Evolutionary conservation across 345 rosid genomes (phyloP).

Genomic region (Salix viminalis): DNA sequence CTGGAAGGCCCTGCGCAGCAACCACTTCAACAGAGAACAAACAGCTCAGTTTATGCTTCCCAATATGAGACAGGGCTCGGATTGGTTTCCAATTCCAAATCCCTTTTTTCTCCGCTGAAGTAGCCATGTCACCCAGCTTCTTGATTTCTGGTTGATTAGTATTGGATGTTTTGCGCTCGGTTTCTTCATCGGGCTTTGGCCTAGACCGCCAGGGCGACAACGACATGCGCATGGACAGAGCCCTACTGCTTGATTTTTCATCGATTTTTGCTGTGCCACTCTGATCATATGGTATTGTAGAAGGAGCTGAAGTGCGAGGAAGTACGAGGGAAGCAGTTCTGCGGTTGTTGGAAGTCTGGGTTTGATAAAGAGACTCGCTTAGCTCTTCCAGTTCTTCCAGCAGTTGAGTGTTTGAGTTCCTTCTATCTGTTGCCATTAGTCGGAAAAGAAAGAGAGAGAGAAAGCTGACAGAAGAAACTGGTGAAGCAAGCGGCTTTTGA

Average conservation of each 20-base stretch:
- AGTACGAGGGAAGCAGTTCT: conserved; percentile 84
- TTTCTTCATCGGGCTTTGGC: conserved; percentile 56
- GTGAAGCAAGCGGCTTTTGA: background rate
- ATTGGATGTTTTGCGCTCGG: background rate
- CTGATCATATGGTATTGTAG: conserved; percentile 35
- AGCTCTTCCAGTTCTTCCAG: conserved; percentile 79
- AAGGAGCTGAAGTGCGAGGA: conserved; percentile 60
- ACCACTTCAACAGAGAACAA: conserved; percentile 85
- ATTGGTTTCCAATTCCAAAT: conserved; percentile 95
- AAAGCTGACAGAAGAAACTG: background rate
- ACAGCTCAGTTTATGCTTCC: conserved; percentile 86
- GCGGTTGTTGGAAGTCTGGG: conserved; percentile 40
- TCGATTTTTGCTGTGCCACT: conserved; percentile 18
- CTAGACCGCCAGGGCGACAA: conserved; percentile 88
- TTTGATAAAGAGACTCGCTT: conserved; percentile 75
- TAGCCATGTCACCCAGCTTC: conserved; percentile 32
- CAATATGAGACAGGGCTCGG: conserved; percentile 68
- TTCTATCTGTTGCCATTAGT: conserved; percentile 49
- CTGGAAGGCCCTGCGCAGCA: conserved; percentile 72
- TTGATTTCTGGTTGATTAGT: conserved; percentile 8
- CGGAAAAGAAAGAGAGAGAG: background rate
- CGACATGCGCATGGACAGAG: conserved; percentile 66
- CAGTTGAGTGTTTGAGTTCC: conserved; percentile 66
- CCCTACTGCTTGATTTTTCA: conserved; percentile 26
- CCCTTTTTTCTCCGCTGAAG: conserved; percentile 55